Evolutionary conservation across 176 grass and related monocot species (phyloP).

Genomic region (Aegilops speltoides): DNA sequence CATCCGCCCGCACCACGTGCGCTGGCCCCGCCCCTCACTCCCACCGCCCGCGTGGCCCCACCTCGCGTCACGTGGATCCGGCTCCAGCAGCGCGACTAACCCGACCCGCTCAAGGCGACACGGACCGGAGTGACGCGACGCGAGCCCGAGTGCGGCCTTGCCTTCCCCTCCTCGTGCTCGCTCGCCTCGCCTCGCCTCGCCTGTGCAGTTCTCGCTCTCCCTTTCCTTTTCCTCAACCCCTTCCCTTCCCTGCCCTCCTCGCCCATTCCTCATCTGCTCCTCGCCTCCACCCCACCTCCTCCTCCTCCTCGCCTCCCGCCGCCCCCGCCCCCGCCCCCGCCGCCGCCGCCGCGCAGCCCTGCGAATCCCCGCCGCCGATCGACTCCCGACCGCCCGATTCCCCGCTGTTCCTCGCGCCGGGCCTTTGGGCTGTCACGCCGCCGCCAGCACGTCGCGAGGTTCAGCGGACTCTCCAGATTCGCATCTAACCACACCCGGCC

Average conservation of each 20-base stretch:
- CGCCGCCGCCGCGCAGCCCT: not conserved
- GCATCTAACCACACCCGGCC: not conserved
- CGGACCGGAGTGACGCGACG: not conserved
- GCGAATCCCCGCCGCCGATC: not conserved
- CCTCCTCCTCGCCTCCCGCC: not conserved
- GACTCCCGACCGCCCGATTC: not conserved
- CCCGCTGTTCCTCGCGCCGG: not conserved
- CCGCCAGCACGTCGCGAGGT: not conserved
- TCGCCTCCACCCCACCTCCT: not conserved
- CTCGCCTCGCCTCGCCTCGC: not conserved
- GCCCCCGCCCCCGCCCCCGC: not conserved
- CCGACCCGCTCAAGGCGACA: not conserved
- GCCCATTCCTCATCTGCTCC: not conserved
- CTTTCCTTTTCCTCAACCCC: not conserved
- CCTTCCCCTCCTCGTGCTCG: not conserved
- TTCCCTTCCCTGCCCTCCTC: not conserved
- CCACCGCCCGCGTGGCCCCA: not conserved
- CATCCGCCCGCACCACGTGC: not conserved
- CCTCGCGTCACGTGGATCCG: not conserved
- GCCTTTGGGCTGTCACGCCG: not conserved
- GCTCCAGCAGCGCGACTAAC: not conserved
- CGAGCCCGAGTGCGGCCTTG: not conserved
- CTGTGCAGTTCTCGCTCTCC: not conserved
- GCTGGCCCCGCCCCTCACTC: not conserved
- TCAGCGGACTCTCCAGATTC: slow-evolving; percentile 31